These are phyloP conservation scores for Macadamia integrifolia DNA, from an alignment of 164 flowering plant genomes.

Conservation along the genomic window DNA sequence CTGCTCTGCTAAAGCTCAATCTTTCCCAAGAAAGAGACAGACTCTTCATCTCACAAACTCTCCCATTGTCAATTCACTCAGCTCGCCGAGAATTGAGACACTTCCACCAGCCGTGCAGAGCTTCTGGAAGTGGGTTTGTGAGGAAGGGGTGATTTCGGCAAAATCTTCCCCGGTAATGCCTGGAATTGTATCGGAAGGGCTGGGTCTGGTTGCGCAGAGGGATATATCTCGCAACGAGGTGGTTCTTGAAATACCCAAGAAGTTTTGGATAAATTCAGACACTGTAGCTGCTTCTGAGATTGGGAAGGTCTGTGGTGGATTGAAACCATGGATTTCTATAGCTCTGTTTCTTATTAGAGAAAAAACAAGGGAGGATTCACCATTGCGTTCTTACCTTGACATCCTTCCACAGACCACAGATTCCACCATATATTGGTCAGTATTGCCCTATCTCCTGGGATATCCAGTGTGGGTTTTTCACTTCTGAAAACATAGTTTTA, in stretches of 20 bases:
- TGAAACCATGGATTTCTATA: slow-evolving; percentile 89
- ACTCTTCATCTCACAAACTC: slow-evolving; percentile 8
- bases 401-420: slow-evolving; percentile 60
- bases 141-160: slow-evolving; percentile 51
- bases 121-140: slow-evolving; percentile 74
- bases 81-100: slow-evolving; percentile 20
- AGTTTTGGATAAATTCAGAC: slow-evolving; percentile 78
- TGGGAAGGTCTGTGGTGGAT: slow-evolving; percentile 56
- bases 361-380: slow-evolving; percentile 50
- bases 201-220: slow-evolving; percentile 71
- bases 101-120: slow-evolving; percentile 34
- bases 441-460: slow-evolving; percentile 8
- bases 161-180: slow-evolving; percentile 51
- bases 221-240: slow-evolving; percentile 63
- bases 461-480: background rate
- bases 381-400: slow-evolving; percentile 60
- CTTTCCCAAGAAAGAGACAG: slow-evolving; percentile 11
- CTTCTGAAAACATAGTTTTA: background rate
- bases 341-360: slow-evolving; percentile 80
- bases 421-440: slow-evolving; percentile 88
- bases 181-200: slow-evolving; percentile 59
- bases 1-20: slow-evolving; percentile 15
- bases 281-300: slow-evolving; percentile 75
- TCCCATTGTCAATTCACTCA: slow-evolving; percentile 17
- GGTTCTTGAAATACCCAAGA: slow-evolving; percentile 80